Base-by-base conservation (phyloP, 179 eudicot species). In the Vitellaria paradoxa region DNA sequence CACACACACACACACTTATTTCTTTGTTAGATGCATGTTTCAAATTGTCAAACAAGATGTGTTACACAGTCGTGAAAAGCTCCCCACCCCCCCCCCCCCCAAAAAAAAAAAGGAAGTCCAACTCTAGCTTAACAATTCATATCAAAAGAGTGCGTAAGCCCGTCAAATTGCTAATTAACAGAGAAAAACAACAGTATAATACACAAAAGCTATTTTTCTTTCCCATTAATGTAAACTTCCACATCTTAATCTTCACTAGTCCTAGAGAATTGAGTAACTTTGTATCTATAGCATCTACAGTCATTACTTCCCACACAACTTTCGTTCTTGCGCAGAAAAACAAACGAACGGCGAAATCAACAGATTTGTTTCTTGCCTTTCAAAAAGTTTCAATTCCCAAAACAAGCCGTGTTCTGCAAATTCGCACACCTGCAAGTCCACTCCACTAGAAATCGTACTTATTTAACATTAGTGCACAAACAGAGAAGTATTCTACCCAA, bases 371-470 rank as follows among this genome's bases (percentile, higher is more conserved):
- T 40, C 37, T 9, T 37, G 46, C 47, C 4, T 57, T 21, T 21
- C 69, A 65, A 18, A 18, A 40, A 74, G 55, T 60, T 55, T 11
- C 21, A 14, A 64, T 46, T 40, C 79, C 46, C 9, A 55, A 60
- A 69, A 76, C 9, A 62, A 55, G 47, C 60, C 4, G 21, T 23
- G 79, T 40, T 76, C 46, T 5, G 18, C 73, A 56, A 76, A 76
- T 73, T 45, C 46, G 46, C 67, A 76, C 57, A 57, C 9, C 71
- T 49, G 60, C 70, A 57, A 26, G 63, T 59, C 23, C 8, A 17
- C 63, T 59, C 2, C 15, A 26, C 21, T 6, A 12, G 21, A 66
- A 66, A 66, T 49, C 13, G 10, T 46, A 68, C 26, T 47, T 55
- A 30, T 7, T 7, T 62, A 18, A 52, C 12, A 3, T 55, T 37